Evolutionary conservation across 768 basidiomycete species (phyloP).

Genomic region (Boletus pseudo-olivaceus): DNA sequence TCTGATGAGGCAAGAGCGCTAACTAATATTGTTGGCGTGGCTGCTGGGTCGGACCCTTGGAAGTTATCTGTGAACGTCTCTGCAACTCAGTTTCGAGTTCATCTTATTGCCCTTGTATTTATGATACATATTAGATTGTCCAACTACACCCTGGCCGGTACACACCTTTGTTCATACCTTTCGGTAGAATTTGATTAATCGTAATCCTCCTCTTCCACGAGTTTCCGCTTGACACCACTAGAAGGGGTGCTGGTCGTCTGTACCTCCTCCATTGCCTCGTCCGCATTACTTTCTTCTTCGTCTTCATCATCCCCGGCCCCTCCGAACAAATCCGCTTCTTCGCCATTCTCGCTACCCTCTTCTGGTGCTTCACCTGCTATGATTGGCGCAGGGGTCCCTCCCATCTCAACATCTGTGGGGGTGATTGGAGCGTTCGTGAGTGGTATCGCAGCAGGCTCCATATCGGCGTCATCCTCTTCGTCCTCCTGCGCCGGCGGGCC

Average conservation of each 20-base stretch:
- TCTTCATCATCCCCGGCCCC: slow-evolving; percentile 75
- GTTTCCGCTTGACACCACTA: slow-evolving; percentile 71
- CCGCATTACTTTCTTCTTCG: slow-evolving; percentile 46
- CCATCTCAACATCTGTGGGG: slow-evolving; percentile 63
- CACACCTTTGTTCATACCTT: slow-evolving; percentile 5
- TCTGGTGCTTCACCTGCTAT: slow-evolving; percentile 42
- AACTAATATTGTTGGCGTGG: neutral
- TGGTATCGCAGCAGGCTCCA: slow-evolving; percentile 63
- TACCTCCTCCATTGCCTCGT: slow-evolving; percentile 79
- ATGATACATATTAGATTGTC: slow-evolving; percentile 28
- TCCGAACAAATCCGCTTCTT: slow-evolving; percentile 73
- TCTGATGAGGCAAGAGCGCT: slow-evolving; percentile 29
- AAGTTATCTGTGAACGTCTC: neutral
- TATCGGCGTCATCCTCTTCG: slow-evolving; percentile 54
- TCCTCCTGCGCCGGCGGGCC: slow-evolving; percentile 46
- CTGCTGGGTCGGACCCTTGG: neutral
- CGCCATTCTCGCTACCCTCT: slow-evolving; percentile 66
- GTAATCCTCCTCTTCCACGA: slow-evolving; percentile 86
- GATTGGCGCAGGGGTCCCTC: slow-evolving; percentile 32
- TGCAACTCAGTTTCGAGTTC: neutral
- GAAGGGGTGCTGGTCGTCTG: slow-evolving; percentile 49
- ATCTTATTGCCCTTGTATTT: slow-evolving; percentile 18
- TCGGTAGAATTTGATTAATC: slow-evolving; percentile 41
- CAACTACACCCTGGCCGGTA: slow-evolving; percentile 2
- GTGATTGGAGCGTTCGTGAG: slow-evolving; percentile 34